Percentiles rank a stretch among this genome's conserved stretches.
Conservation (phyloP, 2,329 filamentous ascomycete genomes). For the Ceratocystis lukuohia region DNA sequence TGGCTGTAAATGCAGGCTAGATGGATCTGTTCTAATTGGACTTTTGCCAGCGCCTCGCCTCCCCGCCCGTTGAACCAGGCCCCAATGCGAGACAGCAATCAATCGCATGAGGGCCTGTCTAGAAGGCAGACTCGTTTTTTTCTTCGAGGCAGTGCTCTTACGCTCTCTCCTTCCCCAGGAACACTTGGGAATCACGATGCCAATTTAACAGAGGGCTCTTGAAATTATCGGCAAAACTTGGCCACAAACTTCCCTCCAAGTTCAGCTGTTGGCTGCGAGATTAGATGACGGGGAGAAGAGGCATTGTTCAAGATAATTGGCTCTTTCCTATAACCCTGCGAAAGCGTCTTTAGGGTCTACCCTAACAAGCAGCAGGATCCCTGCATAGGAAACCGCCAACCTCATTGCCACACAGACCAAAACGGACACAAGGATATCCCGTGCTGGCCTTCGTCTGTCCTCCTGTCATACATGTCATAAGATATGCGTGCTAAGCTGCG, state of each 20-base stretch:
- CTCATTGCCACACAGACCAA: conserved; percentile 1
- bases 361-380: neutral
- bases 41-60: too few relatives aligned
- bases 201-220: neutral
- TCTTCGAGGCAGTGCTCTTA: neutral
- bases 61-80: neutral
- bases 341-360: too few relatives aligned
- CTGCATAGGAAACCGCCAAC: neutral
- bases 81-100: neutral
- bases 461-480: neutral
- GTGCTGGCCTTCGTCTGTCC: neutral
- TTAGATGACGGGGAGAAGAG: too few relatives aligned
- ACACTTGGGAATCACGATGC: neutral
- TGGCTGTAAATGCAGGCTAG: neutral
- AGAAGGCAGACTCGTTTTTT: too few relatives aligned
- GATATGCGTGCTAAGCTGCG: neutral
- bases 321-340: too few relatives aligned
- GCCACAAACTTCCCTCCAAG: neutral
- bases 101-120: neutral
- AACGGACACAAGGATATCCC: neutral
- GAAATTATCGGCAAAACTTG: neutral
- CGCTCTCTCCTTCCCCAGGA: neutral
- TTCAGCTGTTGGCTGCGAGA: too few relatives aligned
- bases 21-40: neutral
- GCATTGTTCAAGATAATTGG: too few relatives aligned